Conservation (phyloP, 768 basidiomycete genomes). For the Rhizopogon vinicolor region DNA sequence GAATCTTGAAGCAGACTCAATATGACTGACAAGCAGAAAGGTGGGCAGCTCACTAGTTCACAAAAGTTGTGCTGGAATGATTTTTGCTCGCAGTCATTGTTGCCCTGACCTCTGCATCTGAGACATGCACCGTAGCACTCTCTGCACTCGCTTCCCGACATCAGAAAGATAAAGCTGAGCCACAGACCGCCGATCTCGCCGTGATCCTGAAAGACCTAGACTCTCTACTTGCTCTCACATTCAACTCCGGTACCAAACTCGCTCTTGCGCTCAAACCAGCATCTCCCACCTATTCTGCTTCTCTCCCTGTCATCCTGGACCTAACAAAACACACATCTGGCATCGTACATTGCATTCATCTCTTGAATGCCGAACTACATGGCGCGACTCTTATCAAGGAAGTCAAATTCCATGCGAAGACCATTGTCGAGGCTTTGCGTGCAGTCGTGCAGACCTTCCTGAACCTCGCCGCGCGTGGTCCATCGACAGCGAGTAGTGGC, state of each 20-base stretch:
- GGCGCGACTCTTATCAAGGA: slow-evolving; percentile 46
- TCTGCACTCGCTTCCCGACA: background rate
- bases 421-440: slow-evolving; percentile 40
- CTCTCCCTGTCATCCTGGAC: slow-evolving; percentile 49
- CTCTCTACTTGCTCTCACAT: slow-evolving; percentile 54
- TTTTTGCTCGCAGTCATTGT: slow-evolving; percentile 5
- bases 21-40: slow-evolving; percentile 40
- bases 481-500: slow-evolving; percentile 13
- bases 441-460: slow-evolving; percentile 42
- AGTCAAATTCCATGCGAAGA: slow-evolving; percentile 32
- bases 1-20: background rate
- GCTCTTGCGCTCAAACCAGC: slow-evolving; percentile 60
- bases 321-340: slow-evolving; percentile 44
- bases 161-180: background rate
- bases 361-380: slow-evolving; percentile 37
- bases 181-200: slow-evolving; percentile 22
- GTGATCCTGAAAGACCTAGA: slow-evolving; percentile 52
- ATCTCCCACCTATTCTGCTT: slow-evolving; percentile 46
- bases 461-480: slow-evolving; percentile 23
- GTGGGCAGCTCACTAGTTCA: slow-evolving; percentile 11
- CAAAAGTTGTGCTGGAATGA: background rate
- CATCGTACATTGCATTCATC: slow-evolving; percentile 44
- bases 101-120: slow-evolving; percentile 8
- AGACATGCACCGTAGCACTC: slow-evolving; percentile 18
- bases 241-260: slow-evolving; percentile 54